phyloP scores from a whole-genome alignment of 2,329 filamentous ascomycete species.

The Colletotrichum eleusines region DNA sequence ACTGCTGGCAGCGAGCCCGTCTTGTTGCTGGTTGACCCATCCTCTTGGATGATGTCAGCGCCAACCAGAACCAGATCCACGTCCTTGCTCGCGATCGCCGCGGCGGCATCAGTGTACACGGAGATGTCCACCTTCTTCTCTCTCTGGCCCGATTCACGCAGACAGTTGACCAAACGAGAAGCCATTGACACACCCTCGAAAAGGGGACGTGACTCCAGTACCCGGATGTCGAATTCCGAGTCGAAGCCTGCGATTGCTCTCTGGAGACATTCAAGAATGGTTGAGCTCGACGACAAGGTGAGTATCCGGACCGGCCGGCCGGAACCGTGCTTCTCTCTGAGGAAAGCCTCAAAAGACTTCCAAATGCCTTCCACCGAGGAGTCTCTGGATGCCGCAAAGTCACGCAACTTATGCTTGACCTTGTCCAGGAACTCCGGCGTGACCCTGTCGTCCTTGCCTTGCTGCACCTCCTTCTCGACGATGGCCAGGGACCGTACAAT shows the following conservation, averaged over 20 bases:
- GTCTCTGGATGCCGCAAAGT: conserved; percentile 43
- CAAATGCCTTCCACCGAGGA: conserved; percentile 50
- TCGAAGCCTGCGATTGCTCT: conserved; percentile 52
- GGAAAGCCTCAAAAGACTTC: conserved; percentile 51
- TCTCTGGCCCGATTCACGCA: conserved; percentile 44
- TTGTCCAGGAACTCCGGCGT: conserved; percentile 36
- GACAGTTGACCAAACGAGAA: conserved; percentile 51
- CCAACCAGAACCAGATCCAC: conserved; percentile 72
- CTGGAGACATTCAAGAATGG: conserved; percentile 64
- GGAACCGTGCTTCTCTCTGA: conserved; percentile 46
- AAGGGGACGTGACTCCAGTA: conserved; percentile 76
- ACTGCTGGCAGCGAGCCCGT: conserved; percentile 71
- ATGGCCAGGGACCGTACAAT: conserved; percentile 60
- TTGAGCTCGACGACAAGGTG: conserved; percentile 73
- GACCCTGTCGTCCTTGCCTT: conserved; percentile 43
- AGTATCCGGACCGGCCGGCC: conserved; percentile 60
- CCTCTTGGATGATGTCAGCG: conserved; percentile 70
- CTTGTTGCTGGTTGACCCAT: conserved; percentile 75
- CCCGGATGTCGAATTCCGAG: conserved; percentile 63
- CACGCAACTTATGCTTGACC: conserved; percentile 36
- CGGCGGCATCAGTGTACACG: conserved; percentile 71
- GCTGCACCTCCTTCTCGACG: conserved; percentile 51
- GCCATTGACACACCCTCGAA: conserved; percentile 74
- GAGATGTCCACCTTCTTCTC: conserved; percentile 54
- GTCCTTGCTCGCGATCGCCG: conserved; percentile 63